Percentiles rank a stretch among this genome's conserved stretches.
These are phyloP conservation scores for Magnolia kwangsiensis DNA, from an alignment of 164 flowering plant species.

Conservation along the genomic window DNA sequence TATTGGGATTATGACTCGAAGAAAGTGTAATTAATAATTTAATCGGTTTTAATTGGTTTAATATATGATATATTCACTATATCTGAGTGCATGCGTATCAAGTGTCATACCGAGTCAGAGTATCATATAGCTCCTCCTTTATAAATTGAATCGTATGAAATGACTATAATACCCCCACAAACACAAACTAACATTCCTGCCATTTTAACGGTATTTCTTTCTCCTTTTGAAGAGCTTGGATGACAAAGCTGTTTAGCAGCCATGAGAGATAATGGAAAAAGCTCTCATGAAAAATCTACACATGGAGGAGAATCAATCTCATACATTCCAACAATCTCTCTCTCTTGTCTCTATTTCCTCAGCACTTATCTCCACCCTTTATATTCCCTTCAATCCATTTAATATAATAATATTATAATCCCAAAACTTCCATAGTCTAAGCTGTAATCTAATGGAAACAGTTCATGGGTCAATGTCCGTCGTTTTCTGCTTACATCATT, in stretches of 20 bases:
- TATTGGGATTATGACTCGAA: too few species aligned
- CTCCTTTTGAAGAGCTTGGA: neutral
- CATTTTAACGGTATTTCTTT: neutral
- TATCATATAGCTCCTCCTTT: too few species aligned
- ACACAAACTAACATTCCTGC: neutral
- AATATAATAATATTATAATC: neutral
- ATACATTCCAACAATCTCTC: neutral
- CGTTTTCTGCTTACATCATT: constrained; percentile 1
- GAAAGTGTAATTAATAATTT: too few species aligned
- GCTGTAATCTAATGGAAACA: constrained; percentile 2
- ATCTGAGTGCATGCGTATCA: too few species aligned
- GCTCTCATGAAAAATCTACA: too few species aligned
- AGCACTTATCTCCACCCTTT: neutral
- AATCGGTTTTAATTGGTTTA: too few species aligned
- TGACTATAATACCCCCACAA: neutral
- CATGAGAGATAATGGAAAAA: too few species aligned
- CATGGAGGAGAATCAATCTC: too few species aligned
- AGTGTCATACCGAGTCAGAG: too few species aligned
- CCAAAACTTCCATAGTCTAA: neutral
- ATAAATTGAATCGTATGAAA: neutral
- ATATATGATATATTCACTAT: too few species aligned
- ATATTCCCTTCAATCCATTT: constrained; percentile 1
- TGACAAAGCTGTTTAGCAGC: too few species aligned
- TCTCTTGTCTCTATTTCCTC: constrained; percentile 2
- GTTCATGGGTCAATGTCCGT: constrained; percentile 4